phyloP scores from a whole-genome alignment of 1,284 basidiomycete species.

The Ganoderma sinense region DNA sequence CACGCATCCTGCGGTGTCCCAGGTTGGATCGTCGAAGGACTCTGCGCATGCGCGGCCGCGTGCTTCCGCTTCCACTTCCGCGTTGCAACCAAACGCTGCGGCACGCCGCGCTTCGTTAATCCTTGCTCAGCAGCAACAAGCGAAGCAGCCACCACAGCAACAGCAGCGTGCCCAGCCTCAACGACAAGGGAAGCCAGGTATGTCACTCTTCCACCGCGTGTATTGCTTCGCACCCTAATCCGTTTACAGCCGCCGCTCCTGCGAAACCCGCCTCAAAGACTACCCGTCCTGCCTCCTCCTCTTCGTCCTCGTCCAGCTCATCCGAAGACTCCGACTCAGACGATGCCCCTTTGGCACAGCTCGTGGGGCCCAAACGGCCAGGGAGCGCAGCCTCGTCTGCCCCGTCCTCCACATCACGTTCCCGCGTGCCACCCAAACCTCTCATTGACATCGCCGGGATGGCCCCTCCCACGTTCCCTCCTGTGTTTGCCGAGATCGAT shows the following conservation, averaged over 20 bases:
- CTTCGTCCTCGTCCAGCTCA: slow-evolving; percentile 22
- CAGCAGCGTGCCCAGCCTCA: slow-evolving; percentile 14
- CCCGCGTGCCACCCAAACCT: slow-evolving; percentile 49
- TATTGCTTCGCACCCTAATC: neutral
- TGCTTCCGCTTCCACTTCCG: slow-evolving; percentile 48
- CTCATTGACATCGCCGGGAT: slow-evolving; percentile 56
- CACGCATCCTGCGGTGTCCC: slow-evolving; percentile 20
- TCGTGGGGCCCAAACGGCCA: slow-evolving; percentile 51
- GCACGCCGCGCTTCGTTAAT: slow-evolving; percentile 45
- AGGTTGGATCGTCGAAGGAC: slow-evolving; percentile 17
- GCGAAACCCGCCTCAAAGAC: slow-evolving; percentile 14
- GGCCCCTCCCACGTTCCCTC: slow-evolving; percentile 21
- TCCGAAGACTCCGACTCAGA: slow-evolving; percentile 40
- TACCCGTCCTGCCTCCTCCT: slow-evolving; percentile 22
- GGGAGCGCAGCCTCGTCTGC: slow-evolving; percentile 52
- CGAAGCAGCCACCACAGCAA: slow-evolving; percentile 4
- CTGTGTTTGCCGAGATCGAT: slow-evolving; percentile 24
- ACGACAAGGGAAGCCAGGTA: slow-evolving; percentile 24
- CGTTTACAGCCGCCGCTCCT: slow-evolving; percentile 8
- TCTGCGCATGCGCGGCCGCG: slow-evolving; percentile 33
- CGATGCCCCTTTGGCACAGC: slow-evolving; percentile 50
- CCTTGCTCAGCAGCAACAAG: slow-evolving; percentile 32
- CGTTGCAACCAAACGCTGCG: slow-evolving; percentile 46
- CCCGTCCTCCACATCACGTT: slow-evolving; percentile 38
- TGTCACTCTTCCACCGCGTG: neutral